Base-by-base conservation (phyloP, 169 alveolate species). In the Eimeria brunetti region DNA sequence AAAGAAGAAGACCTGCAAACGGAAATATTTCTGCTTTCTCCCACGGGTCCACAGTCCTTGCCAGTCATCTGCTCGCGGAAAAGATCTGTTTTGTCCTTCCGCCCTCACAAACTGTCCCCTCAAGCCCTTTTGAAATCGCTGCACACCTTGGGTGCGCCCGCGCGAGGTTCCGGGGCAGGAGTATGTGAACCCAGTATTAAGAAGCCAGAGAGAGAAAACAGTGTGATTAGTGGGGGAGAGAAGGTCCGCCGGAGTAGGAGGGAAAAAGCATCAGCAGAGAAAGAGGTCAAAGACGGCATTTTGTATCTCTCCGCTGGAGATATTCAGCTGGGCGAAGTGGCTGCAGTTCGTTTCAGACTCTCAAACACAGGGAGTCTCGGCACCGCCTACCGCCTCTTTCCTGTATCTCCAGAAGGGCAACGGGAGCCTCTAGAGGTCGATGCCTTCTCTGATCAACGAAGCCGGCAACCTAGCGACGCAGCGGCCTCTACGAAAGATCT, bases 11-110 rank as follows among this genome's bases (percentile, higher is more conserved):
- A 83, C 24, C 64, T 92, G 44, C 24, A 38, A 20, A 33, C 96
- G 7, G 76, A 84, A 33, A 30, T 92, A 81, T 27, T 88, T 5
- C 56, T 92, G 33, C 93, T 92, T 46, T 88, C 96, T 9, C 96
- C 96, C 33, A 92, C 96, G 36, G 96, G 96, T 0, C 96, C 96
- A 41, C 93, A 92, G 46, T 33, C 60, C 33, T 51, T 92, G 78
- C 88, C 91, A 30, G 88, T 92, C 36, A 44, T 71, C 3, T 92
- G 96, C 60, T 83, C 58, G 69, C 88, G 93, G n/a, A 92, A 49
- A 51, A 92, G 89, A 60, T 60, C 96, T 18, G 89, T 83, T 27
- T 33, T 92, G 46, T 36, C 80, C 3, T 92, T 92, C 58, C 76
- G 60, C 69, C 93, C 96, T 9, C 96, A 75, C 73, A 78, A 33